phyloP scores from a whole-genome alignment of 2,329 filamentous ascomycete species.

The Capronia epimyces region DNA sequence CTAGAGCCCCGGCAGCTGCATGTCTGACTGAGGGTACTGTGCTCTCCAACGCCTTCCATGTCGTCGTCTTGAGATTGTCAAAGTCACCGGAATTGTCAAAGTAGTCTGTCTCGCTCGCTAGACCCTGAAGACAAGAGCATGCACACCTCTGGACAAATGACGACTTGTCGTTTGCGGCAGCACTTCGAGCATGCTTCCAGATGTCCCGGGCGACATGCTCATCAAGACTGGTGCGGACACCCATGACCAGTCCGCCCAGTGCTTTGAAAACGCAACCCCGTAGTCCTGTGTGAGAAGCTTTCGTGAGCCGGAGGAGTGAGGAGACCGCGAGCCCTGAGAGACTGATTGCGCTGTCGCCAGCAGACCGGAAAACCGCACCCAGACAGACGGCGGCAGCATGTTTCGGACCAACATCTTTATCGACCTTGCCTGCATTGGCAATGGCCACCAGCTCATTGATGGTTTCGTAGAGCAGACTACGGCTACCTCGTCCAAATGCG shows the following conservation, averaged over 20 bases:
- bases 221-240: conserved; percentile 72
- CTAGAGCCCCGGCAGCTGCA: conserved; percentile 78
- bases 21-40: conserved; percentile 69
- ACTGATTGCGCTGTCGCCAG: conserved; percentile 85
- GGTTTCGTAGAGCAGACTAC: conserved; percentile 88
- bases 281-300: conserved; percentile 74
- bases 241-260: conserved; percentile 68
- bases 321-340: conserved; percentile 70
- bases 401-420: conserved; percentile 71
- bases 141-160: conserved; percentile 71
- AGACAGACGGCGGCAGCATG: conserved; percentile 84
- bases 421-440: conserved; percentile 67
- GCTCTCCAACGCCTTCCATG: conserved; percentile 85
- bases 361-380: conserved; percentile 83
- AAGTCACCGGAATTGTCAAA: conserved; percentile 89
- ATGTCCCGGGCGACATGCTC: conserved; percentile 80
- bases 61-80: conserved; percentile 72
- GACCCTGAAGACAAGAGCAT: conserved; percentile 69
- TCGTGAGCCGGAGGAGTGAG: conserved; percentile 70
- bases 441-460: conserved; percentile 80
- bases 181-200: conserved; percentile 82
- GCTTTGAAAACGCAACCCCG: conserved; percentile 72
- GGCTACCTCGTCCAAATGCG: conserved; percentile 77
- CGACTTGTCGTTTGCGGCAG: conserved; percentile 74
- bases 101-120: conserved; percentile 67